Conservation (phyloP, 805 yeast genomes). For the Candida coquimbonensis region DNA sequence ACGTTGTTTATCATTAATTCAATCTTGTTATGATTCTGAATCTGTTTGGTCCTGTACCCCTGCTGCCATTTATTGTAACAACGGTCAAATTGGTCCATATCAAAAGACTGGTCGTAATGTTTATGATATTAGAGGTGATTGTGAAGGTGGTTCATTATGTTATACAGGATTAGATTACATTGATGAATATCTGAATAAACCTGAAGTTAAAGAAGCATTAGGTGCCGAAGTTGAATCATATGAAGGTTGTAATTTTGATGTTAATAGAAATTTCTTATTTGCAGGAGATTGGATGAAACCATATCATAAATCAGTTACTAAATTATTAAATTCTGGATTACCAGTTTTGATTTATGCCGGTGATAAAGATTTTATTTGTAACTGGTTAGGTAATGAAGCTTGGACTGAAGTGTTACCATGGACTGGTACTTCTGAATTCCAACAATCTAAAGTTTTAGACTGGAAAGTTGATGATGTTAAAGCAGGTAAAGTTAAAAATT, state of each 20-base stretch:
- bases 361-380: conserved; percentile 92
- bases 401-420: conserved; percentile 77
- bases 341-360: conserved; percentile 93
- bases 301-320: conserved; percentile 67
- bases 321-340: conserved; percentile 59
- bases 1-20: conserved; percentile 69
- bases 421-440: conserved; percentile 50
- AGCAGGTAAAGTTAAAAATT: conserved; percentile 66
- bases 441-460: conserved; percentile 33
- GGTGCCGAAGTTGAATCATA: conserved; percentile 87
- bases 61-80: conserved; percentile 85
- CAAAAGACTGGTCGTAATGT: conserved; percentile 83
- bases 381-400: conserved; percentile 91
- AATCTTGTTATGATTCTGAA: conserved; percentile 69
- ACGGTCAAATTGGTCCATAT: conserved; percentile 74
- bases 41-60: conserved; percentile 85
- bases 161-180: conserved; percentile 73
- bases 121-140: conserved; percentile 78
- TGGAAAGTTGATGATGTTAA: conserved; percentile 44
- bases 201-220: conserved; percentile 67
- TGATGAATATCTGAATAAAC: conserved; percentile 71
- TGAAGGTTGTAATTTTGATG: conserved; percentile 69
- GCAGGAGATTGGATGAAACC: conserved; percentile 94
- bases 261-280: conserved; percentile 72
- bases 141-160: conserved; percentile 68